Evolutionary conservation across 192 early-diverging fungal species (phyloP), one percentile per base, ranked within the genome.

Genomic region (Spizellomyces sp.): DNA sequence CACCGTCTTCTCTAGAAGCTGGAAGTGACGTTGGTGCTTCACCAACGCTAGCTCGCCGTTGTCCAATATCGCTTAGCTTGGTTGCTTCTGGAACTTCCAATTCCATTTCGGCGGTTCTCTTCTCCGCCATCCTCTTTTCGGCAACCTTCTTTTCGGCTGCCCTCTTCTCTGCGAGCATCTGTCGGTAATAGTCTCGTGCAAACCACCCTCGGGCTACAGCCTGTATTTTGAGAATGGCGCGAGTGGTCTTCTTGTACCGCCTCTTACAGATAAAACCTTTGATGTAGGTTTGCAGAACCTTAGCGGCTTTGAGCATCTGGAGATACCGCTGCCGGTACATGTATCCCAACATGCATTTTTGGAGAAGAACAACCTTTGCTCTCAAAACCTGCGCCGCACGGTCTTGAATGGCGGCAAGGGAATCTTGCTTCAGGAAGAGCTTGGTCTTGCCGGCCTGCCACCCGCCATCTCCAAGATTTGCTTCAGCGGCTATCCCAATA

Each of bases 361-460:
- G 82, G 58, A 86, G 80, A 0, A 73, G 59, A n/a, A 79, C 15
- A 9, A 80, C 76, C 62, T 83, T 86, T 27, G 56, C 71, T 58
- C 58, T 75, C 60, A 80, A 66, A 27, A 83, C 75, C 36, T 77
- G 58, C 5, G 56, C 75, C 6, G 59, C 66, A 9, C 56, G 21
- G 59, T 70, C 68, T 70, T 82, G 82, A 5, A 86, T 46, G 50
- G 61, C 54, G 1, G 44, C 58, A 43, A 73, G 56, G 7, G 74
- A 69, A 46, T 81, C 81, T 52, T 63, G 45, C 63, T 74, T 75
- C 45, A 86, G 44, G 58, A 86, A 86, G 7, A 86, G 54, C 64
- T 86, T 86, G 9, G 85, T 80, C 47, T 80, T 76, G 12, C 85
- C 85, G 5, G 56, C 27, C 62, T 86, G 85, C 84, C 83, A 85